Evolutionary conservation across 192 early-diverging fungal genomes (phyloP).

Genomic region (Chytriomyces hyalinus): DNA sequence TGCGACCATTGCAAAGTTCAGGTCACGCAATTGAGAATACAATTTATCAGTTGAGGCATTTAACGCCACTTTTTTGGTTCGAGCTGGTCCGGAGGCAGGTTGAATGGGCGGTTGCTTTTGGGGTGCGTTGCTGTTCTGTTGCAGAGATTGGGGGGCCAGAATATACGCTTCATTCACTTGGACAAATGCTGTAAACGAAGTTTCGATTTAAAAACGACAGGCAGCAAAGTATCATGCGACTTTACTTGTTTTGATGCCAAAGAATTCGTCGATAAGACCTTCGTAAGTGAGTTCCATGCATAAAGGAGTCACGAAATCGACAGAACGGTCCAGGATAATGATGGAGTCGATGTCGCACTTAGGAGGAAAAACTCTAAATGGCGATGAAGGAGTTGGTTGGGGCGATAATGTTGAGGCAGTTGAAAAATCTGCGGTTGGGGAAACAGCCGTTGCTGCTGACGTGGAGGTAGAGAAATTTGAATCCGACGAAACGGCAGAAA

Average conservation of each 20-base stretch:
- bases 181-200: slow-evolving; percentile 53
- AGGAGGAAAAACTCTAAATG: slow-evolving; percentile 59
- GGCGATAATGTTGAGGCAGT: not conserved
- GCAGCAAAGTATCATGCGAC: not conserved
- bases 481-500: slow-evolving; percentile 15
- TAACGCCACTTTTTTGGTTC: slow-evolving; percentile 73
- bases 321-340: slow-evolving; percentile 87
- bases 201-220: slow-evolving; percentile 71
- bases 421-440: not conserved
- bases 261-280: slow-evolving; percentile 93
- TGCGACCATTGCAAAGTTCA: slow-evolving; percentile 92
- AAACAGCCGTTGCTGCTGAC: slow-evolving; percentile 21
- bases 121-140: slow-evolving; percentile 4
- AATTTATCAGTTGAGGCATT: slow-evolving; percentile 78
- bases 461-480: not conserved
- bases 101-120: not conserved
- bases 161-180: slow-evolving; percentile 31
- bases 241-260: slow-evolving; percentile 77
- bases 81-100: slow-evolving; percentile 17
- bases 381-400: not conserved
- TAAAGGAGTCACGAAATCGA: slow-evolving; percentile 90
- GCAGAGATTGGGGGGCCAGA: slow-evolving; percentile 11
- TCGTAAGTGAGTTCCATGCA: slow-evolving; percentile 97
- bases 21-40: slow-evolving; percentile 80
- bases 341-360: slow-evolving; percentile 69